Evolutionary conservation across 768 basidiomycete genomes (phyloP).

Genomic region (Chiua virens): DNA sequence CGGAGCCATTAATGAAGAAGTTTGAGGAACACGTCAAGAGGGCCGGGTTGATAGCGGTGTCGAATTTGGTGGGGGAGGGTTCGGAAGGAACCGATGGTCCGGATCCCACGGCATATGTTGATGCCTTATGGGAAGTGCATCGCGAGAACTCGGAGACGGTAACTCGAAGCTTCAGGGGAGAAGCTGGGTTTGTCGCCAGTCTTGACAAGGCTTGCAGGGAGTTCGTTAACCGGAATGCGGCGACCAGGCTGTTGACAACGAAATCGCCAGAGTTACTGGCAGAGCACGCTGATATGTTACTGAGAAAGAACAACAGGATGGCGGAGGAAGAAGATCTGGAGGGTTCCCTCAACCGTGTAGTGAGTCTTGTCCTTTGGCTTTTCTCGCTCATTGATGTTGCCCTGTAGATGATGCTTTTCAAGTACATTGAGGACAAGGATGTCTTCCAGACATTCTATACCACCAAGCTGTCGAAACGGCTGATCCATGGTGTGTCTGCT

Average conservation of each 20-base stretch:
- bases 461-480: too few species aligned
- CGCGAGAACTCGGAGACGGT: conserved; percentile 90
- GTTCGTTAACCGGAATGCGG: too few species aligned
- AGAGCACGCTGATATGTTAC: too few species aligned
- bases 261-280: too few species aligned
- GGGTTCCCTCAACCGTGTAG: conserved; percentile 85
- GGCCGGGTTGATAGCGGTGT: conserved; percentile 79
- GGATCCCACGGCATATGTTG: conserved; percentile 94
- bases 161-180: conserved; percentile 81
- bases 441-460: too few species aligned
- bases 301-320: too few species aligned
- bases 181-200: too few species aligned
- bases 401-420: conserved; percentile 91
- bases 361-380: conserved; percentile 38
- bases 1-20: conserved; percentile 84
- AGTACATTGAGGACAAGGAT: conserved; percentile 97
- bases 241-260: too few species aligned
- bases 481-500: too few species aligned
- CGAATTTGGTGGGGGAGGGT: conserved; percentile 62
- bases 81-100: conserved; percentile 55
- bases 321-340: conserved; percentile 93
- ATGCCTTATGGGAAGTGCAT: conserved; percentile 88
- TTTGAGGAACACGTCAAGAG: conserved; percentile 97
- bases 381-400: conserved; percentile 1
- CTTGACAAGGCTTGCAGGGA: too few species aligned